These are phyloP conservation scores for Cudoniella acicularis DNA, from an alignment of 495 filamentous ascomycete genomes.

Conservation along the genomic window DNA sequence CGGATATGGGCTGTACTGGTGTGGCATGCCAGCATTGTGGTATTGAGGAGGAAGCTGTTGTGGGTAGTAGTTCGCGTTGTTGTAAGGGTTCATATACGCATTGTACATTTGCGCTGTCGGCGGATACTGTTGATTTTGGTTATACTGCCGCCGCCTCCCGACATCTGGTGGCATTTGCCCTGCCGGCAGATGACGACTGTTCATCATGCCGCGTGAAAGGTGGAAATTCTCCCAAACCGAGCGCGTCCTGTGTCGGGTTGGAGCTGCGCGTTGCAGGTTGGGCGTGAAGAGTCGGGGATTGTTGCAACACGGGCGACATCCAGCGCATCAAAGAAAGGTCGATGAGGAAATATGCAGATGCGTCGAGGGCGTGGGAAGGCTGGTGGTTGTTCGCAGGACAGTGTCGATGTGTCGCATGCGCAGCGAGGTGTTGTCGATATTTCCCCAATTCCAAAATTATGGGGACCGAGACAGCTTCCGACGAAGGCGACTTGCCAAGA, in stretches of 20 bases:
- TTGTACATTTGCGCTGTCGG: slow-evolving; percentile 34
- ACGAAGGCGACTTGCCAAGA: too few species aligned
- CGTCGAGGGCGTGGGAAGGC: background rate
- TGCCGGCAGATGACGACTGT: slow-evolving; percentile 60
- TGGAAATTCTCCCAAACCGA: slow-evolving; percentile 15
- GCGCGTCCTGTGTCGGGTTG: slow-evolving; percentile 17
- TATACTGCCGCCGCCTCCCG: slow-evolving; percentile 39
- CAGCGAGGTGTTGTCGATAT: slow-evolving; percentile 14
- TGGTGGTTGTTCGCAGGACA: background rate
- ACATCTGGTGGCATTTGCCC: slow-evolving; percentile 52
- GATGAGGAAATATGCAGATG: background rate
- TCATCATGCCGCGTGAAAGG: slow-evolving; percentile 53
- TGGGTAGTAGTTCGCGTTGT: slow-evolving; percentile 32
- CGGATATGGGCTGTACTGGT: slow-evolving; percentile 39
- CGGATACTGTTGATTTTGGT: slow-evolving; percentile 26
- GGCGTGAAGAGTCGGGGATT: background rate
- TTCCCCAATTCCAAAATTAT: slow-evolving; percentile 7
- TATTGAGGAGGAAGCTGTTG: slow-evolving; percentile 36
- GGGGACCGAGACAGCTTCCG: too few species aligned
- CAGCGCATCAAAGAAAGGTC: background rate
- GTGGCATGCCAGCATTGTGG: slow-evolving; percentile 32
- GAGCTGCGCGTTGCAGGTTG: slow-evolving; percentile 7
- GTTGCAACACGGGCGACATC: background rate
- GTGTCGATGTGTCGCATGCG: slow-evolving; percentile 10
- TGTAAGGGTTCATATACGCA: slow-evolving; percentile 34